These are phyloP conservation scores for Russula lepida DNA, from an alignment of 768 basidiomycete genomes.

Conservation along the genomic window DNA sequence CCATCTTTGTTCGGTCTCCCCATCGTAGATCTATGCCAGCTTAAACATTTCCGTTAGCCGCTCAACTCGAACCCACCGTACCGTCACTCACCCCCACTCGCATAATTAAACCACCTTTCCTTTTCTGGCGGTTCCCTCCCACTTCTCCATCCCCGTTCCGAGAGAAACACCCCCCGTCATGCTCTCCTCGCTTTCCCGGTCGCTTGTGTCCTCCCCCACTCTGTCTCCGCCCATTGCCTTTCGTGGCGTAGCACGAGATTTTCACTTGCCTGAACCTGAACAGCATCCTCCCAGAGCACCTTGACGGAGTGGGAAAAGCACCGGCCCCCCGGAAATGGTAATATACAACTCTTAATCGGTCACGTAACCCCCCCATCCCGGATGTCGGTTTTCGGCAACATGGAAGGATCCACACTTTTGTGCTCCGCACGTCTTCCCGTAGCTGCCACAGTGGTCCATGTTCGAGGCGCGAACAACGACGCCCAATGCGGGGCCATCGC, in stretches of 20 bases:
- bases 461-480: constrained; percentile 11
- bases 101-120: constrained; percentile 20
- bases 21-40: constrained; percentile 20
- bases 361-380: constrained; percentile 4
- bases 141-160: constrained; percentile 17
- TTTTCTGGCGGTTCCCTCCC: background rate
- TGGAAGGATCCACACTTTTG: constrained; percentile 16
- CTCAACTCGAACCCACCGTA: constrained; percentile 15
- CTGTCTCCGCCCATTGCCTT: constrained; percentile 14
- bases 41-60: constrained; percentile 21
- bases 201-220: background rate
- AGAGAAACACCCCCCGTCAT: constrained; percentile 4
- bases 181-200: constrained; percentile 2
- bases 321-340: constrained; percentile 7
- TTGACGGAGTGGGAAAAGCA: constrained; percentile 13
- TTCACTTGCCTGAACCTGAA: constrained; percentile 2
- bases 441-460: background rate
- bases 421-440: constrained; percentile 3
- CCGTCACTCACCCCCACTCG: constrained; percentile 8
- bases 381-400: background rate
- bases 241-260: constrained; percentile 20
- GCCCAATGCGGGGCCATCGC: background rate
- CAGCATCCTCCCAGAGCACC: background rate
- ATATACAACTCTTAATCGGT: constrained; percentile 16
- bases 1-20: constrained; percentile 18